Conservation (phyloP, 768 basidiomycete genomes). For the Tephrocybe sp. region DNA sequence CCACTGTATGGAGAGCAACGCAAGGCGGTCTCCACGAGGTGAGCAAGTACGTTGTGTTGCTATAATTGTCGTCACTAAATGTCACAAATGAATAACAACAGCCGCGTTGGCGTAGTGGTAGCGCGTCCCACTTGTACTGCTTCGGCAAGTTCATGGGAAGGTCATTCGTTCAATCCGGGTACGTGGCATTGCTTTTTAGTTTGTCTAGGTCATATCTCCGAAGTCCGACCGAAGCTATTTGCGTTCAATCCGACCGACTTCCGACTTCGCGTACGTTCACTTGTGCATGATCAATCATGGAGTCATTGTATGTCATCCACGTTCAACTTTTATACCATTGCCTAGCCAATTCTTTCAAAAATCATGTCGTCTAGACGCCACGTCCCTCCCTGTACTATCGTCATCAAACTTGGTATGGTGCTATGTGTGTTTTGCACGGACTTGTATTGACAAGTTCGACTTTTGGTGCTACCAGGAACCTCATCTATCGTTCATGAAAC, state of each 20-base stretch:
- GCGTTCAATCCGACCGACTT: not conserved
- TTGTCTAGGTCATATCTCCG: not conserved
- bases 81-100: no score
- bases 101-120: constrained; percentile 6
- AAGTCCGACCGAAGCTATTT: not conserved
- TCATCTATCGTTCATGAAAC: constrained; percentile 96
- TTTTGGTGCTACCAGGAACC: constrained; percentile 54
- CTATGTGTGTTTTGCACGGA: not conserved
- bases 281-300: not conserved
- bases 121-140: no score
- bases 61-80: no score
- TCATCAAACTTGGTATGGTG: constrained; percentile 76
- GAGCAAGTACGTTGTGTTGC: no score
- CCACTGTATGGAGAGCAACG: no score
- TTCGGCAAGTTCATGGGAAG: not conserved
- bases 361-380: constrained; percentile 23
- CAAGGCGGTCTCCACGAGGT: no score
- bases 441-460: constrained; percentile 5
- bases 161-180: constrained; percentile 14
- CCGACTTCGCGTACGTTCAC: not conserved
- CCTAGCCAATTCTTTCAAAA: not conserved
- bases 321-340: not conserved
- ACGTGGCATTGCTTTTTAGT: constrained; percentile 5
- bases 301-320: not conserved
- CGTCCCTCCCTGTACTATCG: constrained; percentile 58